A percentile compares a stretch with the other conserved stretches of the same genome.
Conservation (phyloP, 805 yeast genomes). For the Spathaspora girioi region DNA sequence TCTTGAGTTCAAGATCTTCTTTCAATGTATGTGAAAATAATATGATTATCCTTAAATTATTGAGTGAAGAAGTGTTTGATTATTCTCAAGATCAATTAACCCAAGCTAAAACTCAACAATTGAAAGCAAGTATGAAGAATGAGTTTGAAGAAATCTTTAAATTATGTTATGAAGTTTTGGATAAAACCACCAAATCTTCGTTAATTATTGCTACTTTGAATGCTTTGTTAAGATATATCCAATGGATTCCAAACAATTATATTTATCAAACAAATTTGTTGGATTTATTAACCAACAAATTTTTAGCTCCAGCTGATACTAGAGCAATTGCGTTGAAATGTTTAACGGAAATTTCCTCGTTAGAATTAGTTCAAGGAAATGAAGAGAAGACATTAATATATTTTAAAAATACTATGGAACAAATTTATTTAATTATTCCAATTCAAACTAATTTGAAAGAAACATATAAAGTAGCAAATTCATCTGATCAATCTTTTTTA, state of each 20-base stretch:
- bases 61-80: conserved; percentile 95
- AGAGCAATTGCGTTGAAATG: conserved; percentile 87
- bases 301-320: conserved; percentile 72
- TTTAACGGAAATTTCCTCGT: conserved; percentile 81
- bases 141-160: conserved; percentile 93
- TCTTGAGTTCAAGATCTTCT: conserved; percentile 76
- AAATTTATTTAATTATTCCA: conserved; percentile 68
- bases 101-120: conserved; percentile 82
- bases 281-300: conserved; percentile 67
- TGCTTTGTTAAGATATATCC: conserved; percentile 78
- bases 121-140: conserved; percentile 79
- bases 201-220: conserved; percentile 80
- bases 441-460: conserved; percentile 64
- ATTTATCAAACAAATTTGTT: conserved; percentile 85
- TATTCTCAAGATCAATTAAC: conserved; percentile 95
- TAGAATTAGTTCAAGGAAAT: conserved; percentile 39
- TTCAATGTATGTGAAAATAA: conserved; percentile 96
- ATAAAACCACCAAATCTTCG: conserved; percentile 81
- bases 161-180: conserved; percentile 89
- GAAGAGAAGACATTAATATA: conserved; percentile 54
- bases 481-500: conserved; percentile 87
- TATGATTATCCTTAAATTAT: conserved; percentile 83
- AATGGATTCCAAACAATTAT: conserved; percentile 91
- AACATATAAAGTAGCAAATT: conserved; percentile 69
- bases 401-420: conserved; percentile 73